Evolutionary conservation across 805 yeast genomes (phyloP).

Genomic region (Saccharomyces eubayanus): DNA sequence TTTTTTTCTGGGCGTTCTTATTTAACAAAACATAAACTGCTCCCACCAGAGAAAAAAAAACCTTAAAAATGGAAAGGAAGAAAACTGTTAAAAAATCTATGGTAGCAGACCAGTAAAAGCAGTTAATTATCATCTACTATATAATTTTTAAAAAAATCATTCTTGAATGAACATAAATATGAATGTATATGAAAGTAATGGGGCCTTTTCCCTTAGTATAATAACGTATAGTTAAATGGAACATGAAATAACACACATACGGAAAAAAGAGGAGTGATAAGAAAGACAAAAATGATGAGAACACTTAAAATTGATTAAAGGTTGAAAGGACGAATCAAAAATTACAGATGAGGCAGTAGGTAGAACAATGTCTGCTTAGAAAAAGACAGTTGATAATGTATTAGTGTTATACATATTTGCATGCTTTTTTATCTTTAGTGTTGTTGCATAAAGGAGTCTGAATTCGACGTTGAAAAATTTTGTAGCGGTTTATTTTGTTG

Average conservation of each 20-base stretch:
- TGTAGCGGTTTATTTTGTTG: conserved; percentile 4
- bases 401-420: background rate
- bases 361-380: background rate
- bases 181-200: background rate
- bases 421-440: background rate
- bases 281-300: background rate
- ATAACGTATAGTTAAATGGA: background rate
- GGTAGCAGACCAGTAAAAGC: background rate
- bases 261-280: background rate
- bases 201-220: background rate
- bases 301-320: background rate
- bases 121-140: background rate
- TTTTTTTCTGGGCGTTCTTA: background rate
- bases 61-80: background rate
- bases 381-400: background rate
- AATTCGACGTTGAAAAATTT: background rate
- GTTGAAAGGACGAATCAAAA: background rate
- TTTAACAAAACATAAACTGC: background rate
- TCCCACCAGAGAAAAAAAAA: background rate
- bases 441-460: background rate
- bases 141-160: background rate
- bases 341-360: background rate
- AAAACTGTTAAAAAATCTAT: background rate
- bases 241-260: background rate
- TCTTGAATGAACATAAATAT: background rate